Evolutionary conservation across 225 moss, liverwort and hornwort species (phyloP), one percentile per base, ranked within the genome.

Genomic region (Antitrichia curtipendula): DNA sequence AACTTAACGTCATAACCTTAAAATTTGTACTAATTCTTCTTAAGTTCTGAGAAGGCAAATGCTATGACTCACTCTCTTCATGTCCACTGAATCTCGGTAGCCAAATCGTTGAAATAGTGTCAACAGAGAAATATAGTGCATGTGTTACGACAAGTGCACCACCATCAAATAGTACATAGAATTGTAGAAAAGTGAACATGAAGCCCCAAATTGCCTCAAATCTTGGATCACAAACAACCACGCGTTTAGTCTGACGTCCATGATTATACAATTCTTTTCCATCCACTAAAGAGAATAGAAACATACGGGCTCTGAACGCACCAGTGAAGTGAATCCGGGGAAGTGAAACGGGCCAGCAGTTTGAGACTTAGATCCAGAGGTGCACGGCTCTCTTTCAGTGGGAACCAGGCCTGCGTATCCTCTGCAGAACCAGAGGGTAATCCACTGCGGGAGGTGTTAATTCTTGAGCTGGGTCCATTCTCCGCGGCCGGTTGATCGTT

Each of bases 341-440:
- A 97, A 77, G 93, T 88, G 78, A 98, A 94, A 57, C 96, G 98
- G 57, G 94, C 97, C 86, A 91, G 79, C 38, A 91, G 64, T 92
- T 98, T 98, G 80, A 98, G 93, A 88, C 96, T 97, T 43, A 98
- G 92, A 91, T 98, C 98, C 84, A 97, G 75, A 85, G 97, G 96
- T 60, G 91, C 92, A 82, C 82, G 82, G 59, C 81, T 91, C 75
- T 91, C 91, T 66, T 90, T 93, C 54, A 90, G 20, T 57, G 68
- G 84, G 9, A 86, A n/a, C 91, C 90, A 91, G 71, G 86, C 70
- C 90, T 89, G 89, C 41, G 88, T 75, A 84, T 87, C 89, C 58
- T 93, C 92, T 36, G 66, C 74, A 47, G 85, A 72, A 43, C 79
- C 85, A 62, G 87, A 83, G 34, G 86, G 82, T 27, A 90, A 86